A percentile compares a stretch with the other conserved stretches of the same genome.
Conservation (phyloP, 192 early-diverging fungal genomes). For the Radiomyces spectabilis region DNA sequence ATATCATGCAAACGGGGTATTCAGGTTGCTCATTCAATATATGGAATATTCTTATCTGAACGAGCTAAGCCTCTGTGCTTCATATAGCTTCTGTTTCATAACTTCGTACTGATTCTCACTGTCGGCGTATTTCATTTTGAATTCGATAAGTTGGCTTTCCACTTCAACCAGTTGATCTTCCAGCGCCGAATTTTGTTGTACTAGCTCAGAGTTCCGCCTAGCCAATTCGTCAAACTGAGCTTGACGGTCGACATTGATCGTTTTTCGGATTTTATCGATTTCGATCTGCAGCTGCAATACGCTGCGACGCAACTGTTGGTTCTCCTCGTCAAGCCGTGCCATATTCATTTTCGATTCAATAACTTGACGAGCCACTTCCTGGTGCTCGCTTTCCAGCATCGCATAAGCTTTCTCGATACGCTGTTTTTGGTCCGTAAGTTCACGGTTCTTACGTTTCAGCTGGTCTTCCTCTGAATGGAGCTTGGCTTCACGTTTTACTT, state of each 20-base stretch:
- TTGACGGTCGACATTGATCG: slow-evolving; percentile 35
- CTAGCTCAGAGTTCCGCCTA: slow-evolving; percentile 72
- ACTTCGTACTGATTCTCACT: slow-evolving; percentile 69
- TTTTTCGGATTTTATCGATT: slow-evolving; percentile 40
- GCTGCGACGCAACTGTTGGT: slow-evolving; percentile 41
- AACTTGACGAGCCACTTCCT: slow-evolving; percentile 59
- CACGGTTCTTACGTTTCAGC: slow-evolving; percentile 55
- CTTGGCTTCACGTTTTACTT: slow-evolving; percentile 55
- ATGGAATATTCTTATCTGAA: no score
- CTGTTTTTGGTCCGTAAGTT: slow-evolving; percentile 50
- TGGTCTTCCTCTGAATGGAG: slow-evolving; percentile 53
- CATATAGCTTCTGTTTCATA: slow-evolving; percentile 55
- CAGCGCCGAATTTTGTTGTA: slow-evolving; percentile 51
- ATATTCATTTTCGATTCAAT: slow-evolving; percentile 51
- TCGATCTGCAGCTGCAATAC: slow-evolving; percentile 44
- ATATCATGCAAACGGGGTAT: no score
- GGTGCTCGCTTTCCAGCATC: slow-evolving; percentile 65
- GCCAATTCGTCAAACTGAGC: slow-evolving; percentile 72
- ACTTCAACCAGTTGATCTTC: slow-evolving; percentile 52
- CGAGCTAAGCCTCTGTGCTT: no score
- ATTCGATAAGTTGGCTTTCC: slow-evolving; percentile 58
- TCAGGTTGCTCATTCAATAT: no score
- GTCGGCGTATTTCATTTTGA: slow-evolving; percentile 73
- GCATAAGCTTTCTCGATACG: slow-evolving; percentile 55
- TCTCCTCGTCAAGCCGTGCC: slow-evolving; percentile 43